These are phyloP conservation scores for Talaromyces proteolyticus DNA, from an alignment of 495 filamentous ascomycete genomes.

Conservation along the genomic window DNA sequence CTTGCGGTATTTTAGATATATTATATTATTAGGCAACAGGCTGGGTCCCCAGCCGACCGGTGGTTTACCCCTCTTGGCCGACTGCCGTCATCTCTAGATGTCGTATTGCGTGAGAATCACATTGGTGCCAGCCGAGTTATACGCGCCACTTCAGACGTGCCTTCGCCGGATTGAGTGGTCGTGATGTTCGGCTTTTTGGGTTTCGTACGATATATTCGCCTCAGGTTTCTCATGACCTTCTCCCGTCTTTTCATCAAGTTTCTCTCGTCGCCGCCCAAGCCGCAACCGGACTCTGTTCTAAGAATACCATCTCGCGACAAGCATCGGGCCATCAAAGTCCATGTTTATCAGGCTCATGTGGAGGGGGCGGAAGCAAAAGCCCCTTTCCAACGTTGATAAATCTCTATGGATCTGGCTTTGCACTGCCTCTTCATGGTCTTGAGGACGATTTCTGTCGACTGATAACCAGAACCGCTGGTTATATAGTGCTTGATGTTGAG, in stretches of 20 bases:
- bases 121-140: no score
- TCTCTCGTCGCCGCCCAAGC: not conserved
- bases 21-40: no score
- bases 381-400: slow-evolving; percentile 37
- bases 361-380: slow-evolving; percentile 4
- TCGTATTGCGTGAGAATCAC: no score
- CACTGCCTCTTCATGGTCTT: slow-evolving; percentile 32
- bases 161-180: no score
- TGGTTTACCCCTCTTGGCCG: no score
- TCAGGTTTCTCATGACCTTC: slow-evolving; percentile 1
- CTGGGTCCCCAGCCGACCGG: no score
- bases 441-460: slow-evolving; percentile 37
- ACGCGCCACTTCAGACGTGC: no score
- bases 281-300: slow-evolving; percentile 25
- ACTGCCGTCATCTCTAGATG: no score
- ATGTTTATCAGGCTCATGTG: slow-evolving; percentile 31
- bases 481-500: slow-evolving; percentile 47
- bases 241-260: slow-evolving; percentile 1
- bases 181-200: not conserved
- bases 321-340: slow-evolving; percentile 34
- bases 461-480: slow-evolving; percentile 25
- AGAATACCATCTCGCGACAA: slow-evolving; percentile 36
- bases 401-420: slow-evolving; percentile 38
- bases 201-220: not conserved
- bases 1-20: no score